Conservation (phyloP, 139 green algal species). For the Chlamydomonas incerta region DNA sequence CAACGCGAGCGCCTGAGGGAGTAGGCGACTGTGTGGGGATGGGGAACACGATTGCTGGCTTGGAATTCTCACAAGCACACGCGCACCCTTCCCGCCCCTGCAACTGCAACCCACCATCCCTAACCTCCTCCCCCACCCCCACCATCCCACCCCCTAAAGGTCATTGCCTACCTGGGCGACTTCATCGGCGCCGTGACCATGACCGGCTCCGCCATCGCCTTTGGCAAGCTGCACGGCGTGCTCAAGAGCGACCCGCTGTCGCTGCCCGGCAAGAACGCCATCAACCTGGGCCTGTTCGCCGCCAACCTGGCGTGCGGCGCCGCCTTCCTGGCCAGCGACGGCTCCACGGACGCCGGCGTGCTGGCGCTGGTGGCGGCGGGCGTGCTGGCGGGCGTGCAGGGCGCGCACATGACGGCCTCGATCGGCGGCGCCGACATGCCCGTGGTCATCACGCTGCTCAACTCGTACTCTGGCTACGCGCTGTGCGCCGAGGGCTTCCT, state of each 20-base stretch:
- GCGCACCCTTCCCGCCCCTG: no score
- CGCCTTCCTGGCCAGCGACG: conserved; percentile 39
- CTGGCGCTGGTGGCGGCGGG: conserved; percentile 70
- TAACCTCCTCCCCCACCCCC: neutral
- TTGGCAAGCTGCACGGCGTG: conserved; percentile 91
- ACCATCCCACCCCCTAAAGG: no score
- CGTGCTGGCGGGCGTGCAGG: conserved; percentile 76
- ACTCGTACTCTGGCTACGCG: conserved; percentile 79
- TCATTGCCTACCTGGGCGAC: conserved; percentile 80
- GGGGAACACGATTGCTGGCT: no score
- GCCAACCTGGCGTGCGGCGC: conserved; percentile 63
- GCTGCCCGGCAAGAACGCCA: conserved; percentile 70
- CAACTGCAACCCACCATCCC: no score
- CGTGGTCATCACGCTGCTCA: conserved; percentile 85
- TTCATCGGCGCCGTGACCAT: conserved; percentile 91
- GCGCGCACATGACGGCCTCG: conserved; percentile 86
- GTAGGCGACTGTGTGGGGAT: no score
- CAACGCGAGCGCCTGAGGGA: no score
- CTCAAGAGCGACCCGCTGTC: conserved; percentile 72
- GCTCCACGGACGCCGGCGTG: conserved; percentile 28
- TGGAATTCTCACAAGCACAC: no score
- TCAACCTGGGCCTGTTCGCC: conserved; percentile 59
- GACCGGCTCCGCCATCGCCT: conserved; percentile 86
- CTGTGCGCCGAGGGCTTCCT: conserved; percentile 93
- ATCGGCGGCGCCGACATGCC: conserved; percentile 93